Evolutionary conservation across 2,329 filamentous ascomycete genomes (phyloP), one percentile per base, ranked within the genome.

Genomic region (Hypoxylon sp.): DNA sequence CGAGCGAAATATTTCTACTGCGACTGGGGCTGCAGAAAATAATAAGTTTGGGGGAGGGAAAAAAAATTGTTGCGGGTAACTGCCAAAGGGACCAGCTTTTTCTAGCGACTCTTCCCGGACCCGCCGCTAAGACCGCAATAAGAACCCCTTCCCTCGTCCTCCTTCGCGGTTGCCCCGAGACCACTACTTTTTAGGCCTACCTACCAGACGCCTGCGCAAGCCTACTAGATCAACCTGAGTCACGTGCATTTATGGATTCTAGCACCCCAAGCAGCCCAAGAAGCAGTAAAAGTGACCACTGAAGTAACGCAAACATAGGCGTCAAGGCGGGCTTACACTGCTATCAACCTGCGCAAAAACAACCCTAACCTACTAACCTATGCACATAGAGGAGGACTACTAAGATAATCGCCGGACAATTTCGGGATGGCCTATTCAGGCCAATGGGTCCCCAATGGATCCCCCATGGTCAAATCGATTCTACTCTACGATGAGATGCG

Each of bases 51-150:
- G 67, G 78, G 77, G 76, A 75, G 76, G 74, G 76, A 78, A 81
- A 65, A 67, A 80, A 85, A 84, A 83, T 84, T 83, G 79, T 75
- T 78, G 76, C 78, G 80, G 79, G 80, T 72, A 70, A 50, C 64
- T 65, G 59, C 66, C 64, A 79, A 78, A 76, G 77, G 77, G 69
- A 70, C 77, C 77, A 79, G 78, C 76, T 82, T 83, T 83, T 82
- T 71, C 68, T 78, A 80, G 82, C 82, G 82, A 85, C 79, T 84
- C 81, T 84, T 84, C 78, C 83, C 82, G 82, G 74, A 74, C 70
- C 68, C 65, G 65, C 70, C 70, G 68, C 64, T 68, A 78, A 68
- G 64, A 66, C 64, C 65, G 60, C 47, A 63, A 34, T 46, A 41
- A 60, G 37, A 41, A 44, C 52, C 52, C 56, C 48, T 62, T 57